Conservation (phyloP, 306 rosid genomes). For the Rosa rugosa region DNA sequence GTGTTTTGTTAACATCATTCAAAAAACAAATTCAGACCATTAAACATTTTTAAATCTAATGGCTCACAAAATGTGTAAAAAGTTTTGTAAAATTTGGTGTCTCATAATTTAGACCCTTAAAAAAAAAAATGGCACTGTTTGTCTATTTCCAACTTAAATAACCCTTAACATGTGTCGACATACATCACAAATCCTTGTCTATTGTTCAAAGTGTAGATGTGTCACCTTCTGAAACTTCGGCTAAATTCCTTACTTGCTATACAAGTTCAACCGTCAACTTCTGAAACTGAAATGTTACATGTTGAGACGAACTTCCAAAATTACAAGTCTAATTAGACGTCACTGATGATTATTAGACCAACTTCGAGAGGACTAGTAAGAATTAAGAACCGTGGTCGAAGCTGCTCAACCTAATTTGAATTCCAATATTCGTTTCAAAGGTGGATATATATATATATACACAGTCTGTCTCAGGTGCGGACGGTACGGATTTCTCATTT, state of each 20-base stretch:
- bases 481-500: no score
- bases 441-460: neutral
- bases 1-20: no score
- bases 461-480: no score
- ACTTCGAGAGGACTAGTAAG: neutral
- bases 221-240: neutral
- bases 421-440: neutral
- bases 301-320: neutral
- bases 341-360: neutral
- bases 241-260: neutral
- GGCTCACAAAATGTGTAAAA: no score
- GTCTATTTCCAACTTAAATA: neutral
- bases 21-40: no score
- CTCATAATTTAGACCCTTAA: no score
- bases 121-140: no score
- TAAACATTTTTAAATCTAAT: no score
- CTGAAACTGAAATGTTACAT: neutral
- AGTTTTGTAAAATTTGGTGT: no score
- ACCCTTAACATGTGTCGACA: neutral
- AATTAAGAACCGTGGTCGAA: neutral
- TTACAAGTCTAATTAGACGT: neutral
- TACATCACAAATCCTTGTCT: neutral
- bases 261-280: neutral
- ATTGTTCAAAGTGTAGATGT: neutral
- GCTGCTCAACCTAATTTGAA: neutral